phyloP scores from a whole-genome alignment of 148 eudicot genomes.

The Vaccinium macrocarpon region DNA sequence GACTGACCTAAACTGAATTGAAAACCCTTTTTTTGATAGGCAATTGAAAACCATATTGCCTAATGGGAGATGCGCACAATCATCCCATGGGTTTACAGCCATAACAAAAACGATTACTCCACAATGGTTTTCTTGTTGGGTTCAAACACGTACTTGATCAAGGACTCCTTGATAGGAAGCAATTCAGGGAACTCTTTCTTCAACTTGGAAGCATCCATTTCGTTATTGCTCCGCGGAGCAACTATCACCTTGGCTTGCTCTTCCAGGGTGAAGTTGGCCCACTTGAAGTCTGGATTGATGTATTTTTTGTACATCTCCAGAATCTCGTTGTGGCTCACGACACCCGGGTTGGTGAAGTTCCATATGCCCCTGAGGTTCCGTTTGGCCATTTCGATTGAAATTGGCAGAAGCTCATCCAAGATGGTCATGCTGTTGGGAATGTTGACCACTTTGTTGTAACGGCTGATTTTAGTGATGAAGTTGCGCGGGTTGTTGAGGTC shows the following conservation, averaged over 20 bases:
- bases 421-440: constrained; percentile 66
- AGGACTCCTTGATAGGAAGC: constrained; percentile 48
- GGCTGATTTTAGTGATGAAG: constrained; percentile 53
- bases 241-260: constrained; percentile 67
- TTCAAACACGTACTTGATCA: constrained; percentile 60
- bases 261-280: constrained; percentile 51
- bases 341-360: constrained; percentile 61
- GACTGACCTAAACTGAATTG: background rate
- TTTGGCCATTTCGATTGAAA: constrained; percentile 61
- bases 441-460: constrained; percentile 50
- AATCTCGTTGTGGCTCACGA: constrained; percentile 59
- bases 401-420: constrained; percentile 64
- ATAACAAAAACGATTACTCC: background rate
- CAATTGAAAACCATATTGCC: constrained; percentile 12
- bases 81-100: background rate
- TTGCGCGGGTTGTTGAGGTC: constrained; percentile 60
- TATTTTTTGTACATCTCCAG: constrained; percentile 54
- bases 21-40: background rate
- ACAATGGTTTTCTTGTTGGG: constrained; percentile 35
- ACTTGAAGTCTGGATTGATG: constrained; percentile 42
- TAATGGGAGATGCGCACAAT: background rate
- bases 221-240: constrained; percentile 56
- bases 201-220: constrained; percentile 54
- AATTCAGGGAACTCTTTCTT: constrained; percentile 54
- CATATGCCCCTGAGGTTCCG: constrained; percentile 54